Evolutionary conservation across 768 basidiomycete species (phyloP), one percentile per base, ranked within the genome.

Genomic region (Postia placenta): DNA sequence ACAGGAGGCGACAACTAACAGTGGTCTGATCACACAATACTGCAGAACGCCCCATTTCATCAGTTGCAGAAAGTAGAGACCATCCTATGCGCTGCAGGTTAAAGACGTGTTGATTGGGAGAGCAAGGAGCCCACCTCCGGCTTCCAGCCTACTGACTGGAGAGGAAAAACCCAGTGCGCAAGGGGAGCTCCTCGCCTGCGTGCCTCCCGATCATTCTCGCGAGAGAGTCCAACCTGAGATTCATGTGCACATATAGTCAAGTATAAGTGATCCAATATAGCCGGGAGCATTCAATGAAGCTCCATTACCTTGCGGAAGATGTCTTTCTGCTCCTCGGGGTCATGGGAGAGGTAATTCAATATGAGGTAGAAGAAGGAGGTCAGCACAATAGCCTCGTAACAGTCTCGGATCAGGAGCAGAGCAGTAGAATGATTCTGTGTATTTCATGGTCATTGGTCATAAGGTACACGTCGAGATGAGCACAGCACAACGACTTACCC

Each of bases 11-110:
- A 12, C 17, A 19, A 52, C 75, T 44, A 56, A 81, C 79, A 69
- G 58, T 3, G 83, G 83, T 45, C 83, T 71, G 38, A 85, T 66
- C 17, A 83, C 78, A 65, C 80, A 83, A 54, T 85, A 87, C 60
- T 87, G 86, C 27, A 87, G 68, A 12, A 89, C 78, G 3, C 78
- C 80, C 81, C 84, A 86, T 60, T 87, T 87, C 80, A 83, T 83
- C 40, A 85, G 60, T 58, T 85, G 82, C 38, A 87, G 64, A 58
- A 85, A 87, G 56, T 81, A 80, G 22, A 86, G 64, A 0, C 84
- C 84, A 56, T 83, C 78, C 78, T 82, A 47, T 4, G 41, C 24
- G 51, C 25, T 45, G 48, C 24, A 36, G 23, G 52, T 43, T 60
- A 46, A n/a, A 48, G 53, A n/a, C 27, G 47, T 39, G 38, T 33